Percentiles rank a stretch among this genome's conserved stretches.
These are phyloP conservation scores for Lecanoromycetidae sp. DNA, from an alignment of 2,329 filamentous ascomycete genomes.

Conservation along the genomic window DNA sequence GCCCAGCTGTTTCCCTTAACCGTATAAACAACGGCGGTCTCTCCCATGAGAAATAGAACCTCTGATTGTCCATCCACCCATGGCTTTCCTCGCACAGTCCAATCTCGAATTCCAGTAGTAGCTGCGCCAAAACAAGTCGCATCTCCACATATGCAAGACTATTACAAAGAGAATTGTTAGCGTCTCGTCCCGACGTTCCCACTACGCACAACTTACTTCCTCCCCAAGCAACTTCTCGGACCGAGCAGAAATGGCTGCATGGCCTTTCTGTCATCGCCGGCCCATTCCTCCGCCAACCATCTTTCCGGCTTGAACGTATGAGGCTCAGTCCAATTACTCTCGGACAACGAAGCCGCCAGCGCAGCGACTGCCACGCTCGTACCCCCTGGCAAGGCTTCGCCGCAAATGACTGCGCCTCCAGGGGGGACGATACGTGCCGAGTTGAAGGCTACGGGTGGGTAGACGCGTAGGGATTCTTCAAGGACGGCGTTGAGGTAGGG, in stretches of 20 bases:
- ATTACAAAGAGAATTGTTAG: not conserved
- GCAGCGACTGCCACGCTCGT: conserved; percentile 1
- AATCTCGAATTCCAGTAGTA: conserved; percentile 22
- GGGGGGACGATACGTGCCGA: conserved; percentile 23
- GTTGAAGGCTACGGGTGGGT: conserved; percentile 29
- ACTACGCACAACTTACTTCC: conserved; percentile 8
- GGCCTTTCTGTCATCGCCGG: conserved; percentile 17
- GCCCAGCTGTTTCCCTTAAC: too few relatives aligned
- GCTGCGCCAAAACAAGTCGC: conserved; percentile 20
- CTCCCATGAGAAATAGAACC: conserved; percentile 1
- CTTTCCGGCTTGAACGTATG: conserved; percentile 13
- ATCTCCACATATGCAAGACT: conserved; percentile 23
- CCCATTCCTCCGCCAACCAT: conserved; percentile 19
- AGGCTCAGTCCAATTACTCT: conserved; percentile 9
- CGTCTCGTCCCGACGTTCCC: not conserved
- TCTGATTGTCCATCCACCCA: conserved; percentile 25
- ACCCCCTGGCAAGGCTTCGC: not conserved
- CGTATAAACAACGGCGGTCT: conserved; percentile 4
- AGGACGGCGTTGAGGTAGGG: conserved; percentile 30
- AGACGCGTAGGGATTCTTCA: conserved; percentile 32
- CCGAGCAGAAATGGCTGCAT: conserved; percentile 22
- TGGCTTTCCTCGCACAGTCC: conserved; percentile 3
- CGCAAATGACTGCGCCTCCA: conserved; percentile 11
- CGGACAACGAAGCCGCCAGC: not conserved
- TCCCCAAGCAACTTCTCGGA: conserved; percentile 20